Conservation (phyloP, 805 yeast genomes). For the Yamadazyma sp. region DNA sequence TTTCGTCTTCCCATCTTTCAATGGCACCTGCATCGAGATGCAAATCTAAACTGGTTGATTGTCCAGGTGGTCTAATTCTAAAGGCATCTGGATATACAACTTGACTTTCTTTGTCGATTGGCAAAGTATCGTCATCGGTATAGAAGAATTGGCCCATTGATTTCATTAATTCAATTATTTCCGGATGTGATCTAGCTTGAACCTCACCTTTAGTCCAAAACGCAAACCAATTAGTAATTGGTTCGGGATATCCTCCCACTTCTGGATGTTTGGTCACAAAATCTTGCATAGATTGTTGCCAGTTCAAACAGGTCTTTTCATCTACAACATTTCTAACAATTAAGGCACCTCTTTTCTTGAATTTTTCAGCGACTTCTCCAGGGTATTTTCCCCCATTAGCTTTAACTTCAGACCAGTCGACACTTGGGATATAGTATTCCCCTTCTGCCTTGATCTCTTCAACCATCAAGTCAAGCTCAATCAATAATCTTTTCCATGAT, state of each 20-base stretch:
- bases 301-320: conserved; percentile 18
- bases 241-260: conserved; percentile 23
- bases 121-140: conserved; percentile 22
- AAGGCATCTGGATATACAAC: conserved; percentile 42
- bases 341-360: conserved; percentile 21
- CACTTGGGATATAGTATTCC: conserved; percentile 11
- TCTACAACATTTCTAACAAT: conserved; percentile 30
- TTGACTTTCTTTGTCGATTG: conserved; percentile 23
- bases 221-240: conserved; percentile 25
- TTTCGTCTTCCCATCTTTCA: conserved; percentile 43
- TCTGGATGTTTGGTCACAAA: conserved; percentile 26
- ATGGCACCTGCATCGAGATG: conserved; percentile 43
- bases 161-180: conserved; percentile 21
- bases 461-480: conserved; percentile 18
- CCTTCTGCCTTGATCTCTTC: conserved; percentile 10
- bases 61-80: conserved; percentile 40
- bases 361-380: conserved; percentile 6
- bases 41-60: conserved; percentile 28
- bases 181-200: conserved; percentile 37
- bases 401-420: conserved; percentile 12
- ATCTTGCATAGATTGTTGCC: conserved; percentile 18
- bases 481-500: conserved; percentile 26
- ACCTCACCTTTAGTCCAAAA: conserved; percentile 41
- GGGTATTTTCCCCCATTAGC: conserved; percentile 9
- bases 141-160: conserved; percentile 27